Percentiles rank a stretch among this genome's conserved stretches.
phyloP scores from a whole-genome alignment of 2,329 filamentous ascomycete species.

The Verticillium dahliae region DNA sequence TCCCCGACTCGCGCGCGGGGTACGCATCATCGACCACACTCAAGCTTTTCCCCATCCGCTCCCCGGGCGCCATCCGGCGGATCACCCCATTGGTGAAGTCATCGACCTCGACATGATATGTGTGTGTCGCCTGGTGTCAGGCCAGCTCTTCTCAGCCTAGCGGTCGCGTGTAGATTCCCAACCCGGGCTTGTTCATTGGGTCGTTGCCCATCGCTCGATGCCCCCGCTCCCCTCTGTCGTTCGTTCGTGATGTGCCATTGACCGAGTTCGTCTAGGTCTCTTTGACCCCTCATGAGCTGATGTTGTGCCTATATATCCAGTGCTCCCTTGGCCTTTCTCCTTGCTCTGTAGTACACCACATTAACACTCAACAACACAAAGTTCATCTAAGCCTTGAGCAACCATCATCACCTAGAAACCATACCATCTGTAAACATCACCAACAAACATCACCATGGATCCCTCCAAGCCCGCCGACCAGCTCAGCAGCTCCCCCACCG shows the following conservation, averaged over 20 bases:
- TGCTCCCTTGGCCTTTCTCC: not conserved
- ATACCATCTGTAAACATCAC: not conserved
- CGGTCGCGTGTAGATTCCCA: not conserved
- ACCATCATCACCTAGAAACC: no score
- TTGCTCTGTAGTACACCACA: no score
- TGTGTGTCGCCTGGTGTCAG: not conserved
- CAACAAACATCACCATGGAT: conserved; percentile 5
- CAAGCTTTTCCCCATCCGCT: conserved; percentile 13
- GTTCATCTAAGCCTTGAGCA: no score
- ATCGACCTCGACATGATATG: not conserved
- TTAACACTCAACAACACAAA: no score
- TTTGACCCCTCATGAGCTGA: not conserved
- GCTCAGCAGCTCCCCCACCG: not conserved
- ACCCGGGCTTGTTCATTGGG: conserved; percentile 1
- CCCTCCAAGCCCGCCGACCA: conserved; percentile 7
- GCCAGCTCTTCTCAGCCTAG: not conserved
- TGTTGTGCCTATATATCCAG: conserved; percentile 5
- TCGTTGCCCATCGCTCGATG: not conserved
- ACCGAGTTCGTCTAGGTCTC: not conserved
- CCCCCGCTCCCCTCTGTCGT: not conserved
- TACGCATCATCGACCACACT: not conserved
- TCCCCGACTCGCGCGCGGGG: not conserved
- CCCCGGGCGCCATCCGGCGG: conserved; percentile 1
- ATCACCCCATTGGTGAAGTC: conserved; percentile 12
- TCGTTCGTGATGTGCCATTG: not conserved